Conservation (phyloP, 106 monocot species). For the Cymbidium sinense region DNA sequence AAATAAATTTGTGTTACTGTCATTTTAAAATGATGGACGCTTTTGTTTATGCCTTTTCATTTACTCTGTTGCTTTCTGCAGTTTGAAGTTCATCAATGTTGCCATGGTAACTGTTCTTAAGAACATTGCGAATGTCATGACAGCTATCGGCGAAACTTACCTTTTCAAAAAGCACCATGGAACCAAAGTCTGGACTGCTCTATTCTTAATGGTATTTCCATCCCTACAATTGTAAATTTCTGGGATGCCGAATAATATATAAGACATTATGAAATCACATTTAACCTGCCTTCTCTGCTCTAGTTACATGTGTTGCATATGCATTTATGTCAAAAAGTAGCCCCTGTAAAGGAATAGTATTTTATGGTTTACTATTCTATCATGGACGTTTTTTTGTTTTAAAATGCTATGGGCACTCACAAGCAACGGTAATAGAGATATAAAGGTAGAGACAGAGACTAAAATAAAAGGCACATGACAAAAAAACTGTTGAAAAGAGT, state of each 20-base stretch:
- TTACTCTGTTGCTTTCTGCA: conserved; percentile 25
- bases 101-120: conserved; percentile 96
- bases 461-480: not conserved
- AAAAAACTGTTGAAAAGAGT: too few species aligned
- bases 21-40: not conserved
- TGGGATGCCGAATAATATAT: not conserved
- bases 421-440: not conserved
- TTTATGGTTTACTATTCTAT: not conserved
- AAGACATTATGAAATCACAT: too few species aligned
- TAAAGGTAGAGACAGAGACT: not conserved
- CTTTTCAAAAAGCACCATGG: conserved; percentile 74
- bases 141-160: conserved; percentile 88
- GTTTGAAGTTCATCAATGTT: conserved; percentile 91
- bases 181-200: conserved; percentile 68
- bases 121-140: conserved; percentile 92
- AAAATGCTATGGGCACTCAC: not conserved
- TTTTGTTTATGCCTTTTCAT: not conserved
- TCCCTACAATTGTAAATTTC: not conserved
- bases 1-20: not conserved
- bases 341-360: not conserved
- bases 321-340: not conserved
- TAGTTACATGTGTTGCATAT: not conserved
- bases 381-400: not conserved
- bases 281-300: not conserved
- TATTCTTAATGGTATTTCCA: conserved; percentile 63